A percentile compares a stretch with the other conserved stretches of the same genome.
phyloP scores from a whole-genome alignment of 1,284 basidiomycete genomes.

The Ceratobasidium sp. region DNA sequence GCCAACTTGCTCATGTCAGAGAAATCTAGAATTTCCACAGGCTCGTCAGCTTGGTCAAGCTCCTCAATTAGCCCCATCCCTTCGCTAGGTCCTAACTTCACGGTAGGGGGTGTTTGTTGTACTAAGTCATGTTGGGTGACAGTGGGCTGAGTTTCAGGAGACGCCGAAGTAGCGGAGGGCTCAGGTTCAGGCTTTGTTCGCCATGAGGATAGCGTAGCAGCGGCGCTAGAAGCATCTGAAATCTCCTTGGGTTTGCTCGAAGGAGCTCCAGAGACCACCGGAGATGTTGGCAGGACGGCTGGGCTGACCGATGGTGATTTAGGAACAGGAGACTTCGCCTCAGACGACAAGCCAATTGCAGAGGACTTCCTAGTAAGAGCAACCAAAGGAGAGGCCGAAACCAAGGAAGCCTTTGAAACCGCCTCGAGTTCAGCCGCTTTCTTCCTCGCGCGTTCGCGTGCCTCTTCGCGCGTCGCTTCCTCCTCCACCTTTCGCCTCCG shows the following conservation, averaged over 20 bases:
- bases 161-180: not conserved
- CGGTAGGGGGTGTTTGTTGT: not conserved
- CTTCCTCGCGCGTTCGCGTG: constrained; percentile 82
- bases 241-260: constrained; percentile 1
- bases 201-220: constrained; percentile 10
- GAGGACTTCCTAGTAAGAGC: constrained; percentile 22
- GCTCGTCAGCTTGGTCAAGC: constrained; percentile 58
- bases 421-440: constrained; percentile 90
- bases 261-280: not conserved
- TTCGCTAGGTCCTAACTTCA: not conserved
- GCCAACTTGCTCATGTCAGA: constrained; percentile 76
- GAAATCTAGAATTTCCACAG: constrained; percentile 80
- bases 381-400: constrained; percentile 28
- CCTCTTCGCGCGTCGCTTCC: constrained; percentile 85
- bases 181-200: constrained; percentile 28
- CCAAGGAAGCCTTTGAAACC: constrained; percentile 63
- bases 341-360: constrained; percentile 11
- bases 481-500: constrained; percentile 81
- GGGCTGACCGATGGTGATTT: constrained; percentile 22
- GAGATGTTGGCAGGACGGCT: not conserved
- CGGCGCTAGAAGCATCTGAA: not conserved
- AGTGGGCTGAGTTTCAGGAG: not conserved
- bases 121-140: not conserved
- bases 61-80: constrained; percentile 29
- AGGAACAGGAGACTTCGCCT: constrained; percentile 22